A percentile compares a stretch with the other conserved stretches of the same genome.
phyloP scores from a whole-genome alignment of 768 basidiomycete species.

The Tylopilus felleus region DNA sequence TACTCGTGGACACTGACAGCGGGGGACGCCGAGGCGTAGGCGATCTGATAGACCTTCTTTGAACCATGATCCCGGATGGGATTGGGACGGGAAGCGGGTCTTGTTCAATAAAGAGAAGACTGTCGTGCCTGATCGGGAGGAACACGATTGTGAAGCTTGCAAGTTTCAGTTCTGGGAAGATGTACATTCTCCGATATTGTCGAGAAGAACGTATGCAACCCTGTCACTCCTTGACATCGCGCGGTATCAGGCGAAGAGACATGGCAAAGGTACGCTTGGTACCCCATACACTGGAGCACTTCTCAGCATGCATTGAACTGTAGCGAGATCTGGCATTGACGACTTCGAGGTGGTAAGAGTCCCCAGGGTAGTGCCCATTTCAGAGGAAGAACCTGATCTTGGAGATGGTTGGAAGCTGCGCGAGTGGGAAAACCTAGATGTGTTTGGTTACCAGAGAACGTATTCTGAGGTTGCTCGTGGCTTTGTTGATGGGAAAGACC shows the following conservation, averaged over 20 bases:
- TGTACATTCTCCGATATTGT: neutral
- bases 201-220: neutral
- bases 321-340: constrained; percentile 11
- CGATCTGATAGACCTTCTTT: constrained; percentile 11
- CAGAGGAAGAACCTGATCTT: constrained; percentile 6
- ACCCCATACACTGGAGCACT: neutral
- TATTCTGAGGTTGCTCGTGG: constrained; percentile 26
- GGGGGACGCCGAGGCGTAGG: constrained; percentile 13
- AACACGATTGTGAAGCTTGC: neutral
- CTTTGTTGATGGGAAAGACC: neutral
- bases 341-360: constrained; percentile 25
- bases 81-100: constrained; percentile 23
- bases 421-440: constrained; percentile 26
- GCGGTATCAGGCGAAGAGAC: neutral
- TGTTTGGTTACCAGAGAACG: constrained; percentile 8
- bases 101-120: neutral
- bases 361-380: constrained; percentile 17
- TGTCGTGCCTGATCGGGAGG: neutral
- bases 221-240: constrained; percentile 12
- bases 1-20: constrained; percentile 1
- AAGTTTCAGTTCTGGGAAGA: neutral
- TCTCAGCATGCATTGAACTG: neutral
- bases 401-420: constrained; percentile 2
- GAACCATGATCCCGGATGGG: constrained; percentile 19
- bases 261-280: constrained; percentile 12